Conservation (phyloP, 1,284 basidiomycete species). For the Ustilago trichophora region DNA sequence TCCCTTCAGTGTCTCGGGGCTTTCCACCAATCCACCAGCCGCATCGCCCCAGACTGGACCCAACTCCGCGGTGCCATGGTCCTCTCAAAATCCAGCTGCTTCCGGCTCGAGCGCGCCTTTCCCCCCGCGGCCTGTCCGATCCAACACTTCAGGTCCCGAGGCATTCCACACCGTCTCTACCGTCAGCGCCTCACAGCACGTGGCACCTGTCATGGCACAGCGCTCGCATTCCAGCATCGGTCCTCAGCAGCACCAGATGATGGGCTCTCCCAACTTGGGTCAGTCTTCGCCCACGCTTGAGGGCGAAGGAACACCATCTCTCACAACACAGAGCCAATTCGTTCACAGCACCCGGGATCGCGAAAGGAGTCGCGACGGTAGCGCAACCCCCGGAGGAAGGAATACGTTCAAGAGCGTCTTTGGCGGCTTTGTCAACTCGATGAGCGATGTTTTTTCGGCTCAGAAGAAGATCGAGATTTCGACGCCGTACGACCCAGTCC, state of each 20-base stretch:
- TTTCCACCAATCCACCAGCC: constrained; percentile 19
- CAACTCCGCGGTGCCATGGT: constrained; percentile 29
- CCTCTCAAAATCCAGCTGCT: constrained; percentile 8
- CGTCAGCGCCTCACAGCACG: constrained; percentile 27
- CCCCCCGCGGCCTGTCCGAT: constrained; percentile 44
- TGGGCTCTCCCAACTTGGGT: constrained; percentile 33
- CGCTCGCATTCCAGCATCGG: constrained; percentile 49
- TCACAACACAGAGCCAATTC: constrained; percentile 48
- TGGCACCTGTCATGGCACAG: constrained; percentile 33
- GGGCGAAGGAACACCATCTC: constrained; percentile 12
- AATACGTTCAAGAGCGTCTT: constrained; percentile 66
- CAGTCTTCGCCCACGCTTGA: constrained; percentile 41
- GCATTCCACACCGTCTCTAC: constrained; percentile 28
- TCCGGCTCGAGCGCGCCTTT: constrained; percentile 12
- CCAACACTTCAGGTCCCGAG: constrained; percentile 46
- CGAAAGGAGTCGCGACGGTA: constrained; percentile 44
- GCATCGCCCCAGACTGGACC: constrained; percentile 22
- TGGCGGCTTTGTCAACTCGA: constrained; percentile 66
- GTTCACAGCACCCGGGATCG: constrained; percentile 32
- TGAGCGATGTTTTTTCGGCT: constrained; percentile 77
- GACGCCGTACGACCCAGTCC: constrained; percentile 97
- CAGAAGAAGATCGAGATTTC: constrained; percentile 91
- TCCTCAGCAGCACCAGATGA: constrained; percentile 37
- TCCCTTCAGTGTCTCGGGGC: constrained; percentile 23
- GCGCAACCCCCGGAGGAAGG: constrained; percentile 32